These are phyloP conservation scores for Sporobolomyces pararoseus DNA, from an alignment of 768 basidiomycete genomes.

Conservation along the genomic window DNA sequence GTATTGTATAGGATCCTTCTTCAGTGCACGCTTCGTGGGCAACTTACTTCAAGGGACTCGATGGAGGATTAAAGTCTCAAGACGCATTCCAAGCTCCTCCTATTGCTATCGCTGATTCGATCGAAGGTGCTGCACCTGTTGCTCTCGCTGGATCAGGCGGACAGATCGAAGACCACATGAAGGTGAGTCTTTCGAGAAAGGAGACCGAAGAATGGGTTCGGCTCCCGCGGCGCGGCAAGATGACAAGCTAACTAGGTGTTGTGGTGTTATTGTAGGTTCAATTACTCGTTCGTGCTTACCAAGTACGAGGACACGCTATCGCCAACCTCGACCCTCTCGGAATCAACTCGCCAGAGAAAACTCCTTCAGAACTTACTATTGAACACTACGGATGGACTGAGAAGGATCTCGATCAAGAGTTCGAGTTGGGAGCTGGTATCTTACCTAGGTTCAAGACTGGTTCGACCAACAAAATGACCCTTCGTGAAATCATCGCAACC, in stretches of 20 bases:
- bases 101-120: conserved; percentile 49
- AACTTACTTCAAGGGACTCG: conserved; percentile 87
- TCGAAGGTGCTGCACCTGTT: conserved; percentile 52
- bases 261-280: conserved; percentile 63
- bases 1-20: conserved; percentile 58
- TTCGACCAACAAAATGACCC: conserved; percentile 69
- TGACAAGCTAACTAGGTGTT: background rate
- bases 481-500: conserved; percentile 84
- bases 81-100: conserved; percentile 86
- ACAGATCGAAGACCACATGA: conserved; percentile 88
- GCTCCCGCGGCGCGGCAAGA: background rate
- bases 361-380: conserved; percentile 85
- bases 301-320: conserved; percentile 95
- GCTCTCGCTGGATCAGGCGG: conserved; percentile 71
- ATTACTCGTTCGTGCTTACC: conserved; percentile 95
- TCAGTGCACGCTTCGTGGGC: conserved; percentile 94
- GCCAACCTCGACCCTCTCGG: conserved; percentile 95
- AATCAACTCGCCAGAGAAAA: conserved; percentile 77
- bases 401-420: conserved; percentile 87
- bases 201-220: background rate
- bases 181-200: conserved; percentile 58
- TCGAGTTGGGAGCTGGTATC: conserved; percentile 91
- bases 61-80: conserved; percentile 68
- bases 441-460: conserved; percentile 88
- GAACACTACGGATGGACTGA: conserved; percentile 94